Evolutionary conservation across 257 asterid species (phyloP), one percentile per base, ranked within the genome.

Genomic region (Capsicum rhomboideum): DNA sequence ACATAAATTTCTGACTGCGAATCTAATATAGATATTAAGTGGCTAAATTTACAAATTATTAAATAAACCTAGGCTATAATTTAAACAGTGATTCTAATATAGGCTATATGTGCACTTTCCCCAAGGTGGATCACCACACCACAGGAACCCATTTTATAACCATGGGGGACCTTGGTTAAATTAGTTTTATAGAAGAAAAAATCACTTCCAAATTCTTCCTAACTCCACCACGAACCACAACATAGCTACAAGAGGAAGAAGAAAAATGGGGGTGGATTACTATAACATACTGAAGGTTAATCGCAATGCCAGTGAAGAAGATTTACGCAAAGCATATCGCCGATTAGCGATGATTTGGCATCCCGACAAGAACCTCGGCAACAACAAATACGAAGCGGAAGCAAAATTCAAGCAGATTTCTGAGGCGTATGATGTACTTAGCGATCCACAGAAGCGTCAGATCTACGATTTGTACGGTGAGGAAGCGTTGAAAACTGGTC

Each of bases 371-470:
- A 97, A 97, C 80, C 87, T 83, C 0, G 79, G 83, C 75, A 82
- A 64, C 84, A 93, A 91, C 86, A 95, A 95, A 85, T 89, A 82
- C 8, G 98, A 97, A 86, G 91, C 99, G 8, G 99, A 97, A 87
- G 93, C 98, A 75, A 97, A 97, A 80, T 95, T 97, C 95, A 97
- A 97, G 91, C 98, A 91, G 84, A 92, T 97, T 56, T 97, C 98
- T 9, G 99, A 97, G 72, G 99, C 99, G 4, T 97, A 97, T 81
- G 99, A 97, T 55, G 99, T 95, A 12, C 85, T 97, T 17, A 97
- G 99, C 91, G 99, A 97, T 85, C 97, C 96, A n/a, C 94, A 91
- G 85, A 97, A 97, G 93, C 99, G 99, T 59, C 99, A 92, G 97
- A 95, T 97, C 96, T 97, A 97, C 90, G 98, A 97, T 88, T 96